These are phyloP conservation scores for Colletotrichum eremochloae DNA, from an alignment of 2,329 filamentous ascomycete genomes.

Conservation along the genomic window DNA sequence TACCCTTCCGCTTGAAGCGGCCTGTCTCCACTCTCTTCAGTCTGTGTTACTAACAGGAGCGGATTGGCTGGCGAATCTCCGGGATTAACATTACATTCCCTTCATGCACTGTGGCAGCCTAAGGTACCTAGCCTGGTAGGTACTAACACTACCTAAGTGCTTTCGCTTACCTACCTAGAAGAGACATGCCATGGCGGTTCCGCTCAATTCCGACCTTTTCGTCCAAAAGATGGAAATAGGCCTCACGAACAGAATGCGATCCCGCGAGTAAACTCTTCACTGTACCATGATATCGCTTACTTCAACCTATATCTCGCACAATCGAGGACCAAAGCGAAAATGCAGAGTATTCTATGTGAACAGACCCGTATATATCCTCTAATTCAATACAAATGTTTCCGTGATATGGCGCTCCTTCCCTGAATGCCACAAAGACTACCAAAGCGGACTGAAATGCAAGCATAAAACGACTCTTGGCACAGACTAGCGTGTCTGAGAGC, in stretches of 20 bases:
- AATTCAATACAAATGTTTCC: not conserved
- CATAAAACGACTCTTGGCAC: not conserved
- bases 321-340: not conserved
- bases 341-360: not conserved
- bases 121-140: not conserved
- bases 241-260: not conserved
- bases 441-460: not conserved
- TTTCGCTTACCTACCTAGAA: not conserved
- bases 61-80: conserved; percentile 23
- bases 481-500: conserved; percentile 1
- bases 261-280: conserved; percentile 4
- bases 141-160: not conserved
- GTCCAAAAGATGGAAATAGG: not conserved
- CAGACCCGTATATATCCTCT: not conserved
- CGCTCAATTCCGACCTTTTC: not conserved
- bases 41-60: not conserved
- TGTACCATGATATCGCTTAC: conserved; percentile 11
- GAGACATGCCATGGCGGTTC: not conserved
- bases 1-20: conserved; percentile 29
- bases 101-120: conserved; percentile 24
- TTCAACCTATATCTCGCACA: not conserved
- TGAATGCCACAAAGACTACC: not conserved
- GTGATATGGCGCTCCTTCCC: not conserved
- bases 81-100: conserved; percentile 26
- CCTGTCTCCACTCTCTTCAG: conserved; percentile 33